Percentiles rank a stretch among this genome's conserved stretches.
phyloP scores from a whole-genome alignment of 257 asterid species.

The Nicotiana knightiana region DNA sequence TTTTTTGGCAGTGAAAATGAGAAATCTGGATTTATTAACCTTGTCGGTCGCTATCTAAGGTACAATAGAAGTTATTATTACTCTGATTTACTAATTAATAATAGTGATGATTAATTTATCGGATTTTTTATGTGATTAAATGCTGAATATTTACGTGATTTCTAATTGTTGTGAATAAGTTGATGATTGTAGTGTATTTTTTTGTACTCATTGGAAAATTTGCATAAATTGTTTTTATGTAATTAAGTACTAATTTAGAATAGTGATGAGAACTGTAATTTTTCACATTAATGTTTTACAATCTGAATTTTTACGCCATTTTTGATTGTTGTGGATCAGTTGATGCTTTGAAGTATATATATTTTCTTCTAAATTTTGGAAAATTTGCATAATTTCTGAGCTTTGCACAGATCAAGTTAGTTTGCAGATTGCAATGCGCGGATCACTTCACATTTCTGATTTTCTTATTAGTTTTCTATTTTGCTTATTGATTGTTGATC shows the following conservation, averaged over 20 bases:
- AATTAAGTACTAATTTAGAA: neutral
- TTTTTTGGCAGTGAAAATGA: conserved; percentile 41
- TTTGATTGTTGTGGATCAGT: neutral
- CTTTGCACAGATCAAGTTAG: neutral
- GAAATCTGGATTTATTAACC: conserved; percentile 32
- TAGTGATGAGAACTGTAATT: neutral
- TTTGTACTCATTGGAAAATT: neutral
- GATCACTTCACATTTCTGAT: neutral
- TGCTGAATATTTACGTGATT: neutral
- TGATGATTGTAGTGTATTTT: neutral
- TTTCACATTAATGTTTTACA: no score
- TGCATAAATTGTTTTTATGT: neutral
- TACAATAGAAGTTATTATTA: conserved; percentile 13
- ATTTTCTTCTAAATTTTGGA: neutral
- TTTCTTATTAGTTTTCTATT: neutral
- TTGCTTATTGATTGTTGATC: neutral
- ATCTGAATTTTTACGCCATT: neutral
- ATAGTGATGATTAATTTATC: neutral
- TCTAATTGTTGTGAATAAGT: neutral
- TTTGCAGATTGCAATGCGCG: neutral
- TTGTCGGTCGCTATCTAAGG: conserved; percentile 81
- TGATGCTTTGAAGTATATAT: neutral
- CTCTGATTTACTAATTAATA: neutral
- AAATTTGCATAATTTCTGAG: neutral
- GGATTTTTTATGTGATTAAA: neutral